Evolutionary conservation across 805 yeast species (phyloP), one percentile per base, ranked within the genome.

Genomic region (Candida mattraensis): DNA sequence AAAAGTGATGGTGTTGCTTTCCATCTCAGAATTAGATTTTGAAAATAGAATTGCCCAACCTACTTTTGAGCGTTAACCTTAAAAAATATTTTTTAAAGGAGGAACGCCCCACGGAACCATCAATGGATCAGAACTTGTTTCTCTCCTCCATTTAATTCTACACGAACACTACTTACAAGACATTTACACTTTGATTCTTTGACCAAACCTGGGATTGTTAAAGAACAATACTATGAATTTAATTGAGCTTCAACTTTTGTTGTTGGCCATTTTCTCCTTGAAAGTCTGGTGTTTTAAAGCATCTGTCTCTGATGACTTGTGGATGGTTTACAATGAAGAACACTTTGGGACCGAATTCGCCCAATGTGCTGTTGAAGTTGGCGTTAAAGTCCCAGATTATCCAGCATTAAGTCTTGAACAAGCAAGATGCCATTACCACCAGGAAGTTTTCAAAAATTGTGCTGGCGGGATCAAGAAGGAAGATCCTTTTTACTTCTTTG

Each of bases 281-380:
- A 18, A 22, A 12, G 19, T 15, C 17, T 12, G 19, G 4, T 18
- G 39, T 19, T 9, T 3, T 13, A 7, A 34, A 16, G 10, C 19
- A 13, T 19, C 7, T 11, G 26, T 18, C 18, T 17, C 19, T 13
- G 28, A 32, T 4, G 37, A 39, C 5, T 29, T 39, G 13, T 39
- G 43, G 26, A 29, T 42, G 5, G 26, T 45, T 6, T 45, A 47
- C 38, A 35, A 29, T 15, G 33, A 38, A 19, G 33, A 24, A 8
- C 40, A 41, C 24, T 41, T 47, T 28, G 48, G 47, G 10, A 24
- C 33, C 6, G 26, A 37, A 7, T 47, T 47, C 26, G 18, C 46
- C 4, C 28, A 34, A 8, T 47, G 51, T 24, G 48, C 48, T 4
- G 24, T 35, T 2, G 24, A 32, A 4, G 33, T 42, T 18, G 23